Conservation (phyloP, 441 rosid genomes). For the Adansonia gregorii region DNA sequence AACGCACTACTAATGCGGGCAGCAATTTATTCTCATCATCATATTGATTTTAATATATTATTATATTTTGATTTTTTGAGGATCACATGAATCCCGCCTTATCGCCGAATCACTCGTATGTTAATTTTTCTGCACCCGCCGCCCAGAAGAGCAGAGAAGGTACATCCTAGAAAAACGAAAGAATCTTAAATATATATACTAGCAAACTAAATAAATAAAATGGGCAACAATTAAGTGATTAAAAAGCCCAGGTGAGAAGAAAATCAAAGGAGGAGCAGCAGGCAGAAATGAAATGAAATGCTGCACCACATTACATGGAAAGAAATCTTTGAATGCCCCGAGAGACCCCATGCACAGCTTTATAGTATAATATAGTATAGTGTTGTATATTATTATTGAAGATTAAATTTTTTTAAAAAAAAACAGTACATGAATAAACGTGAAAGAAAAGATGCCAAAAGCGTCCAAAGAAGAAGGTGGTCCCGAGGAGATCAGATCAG, state of each 20-base stretch:
- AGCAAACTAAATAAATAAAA: too few relatives aligned
- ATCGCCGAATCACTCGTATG: neutral
- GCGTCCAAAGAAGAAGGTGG: conserved; percentile 4
- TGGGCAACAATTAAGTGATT: neutral
- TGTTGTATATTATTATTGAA: neutral
- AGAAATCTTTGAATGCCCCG: neutral
- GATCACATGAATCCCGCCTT: neutral
- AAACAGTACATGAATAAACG: conserved; percentile 12
- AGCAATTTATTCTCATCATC: neutral
- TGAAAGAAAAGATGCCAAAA: neutral
- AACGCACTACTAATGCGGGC: neutral
- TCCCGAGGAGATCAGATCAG: neutral
- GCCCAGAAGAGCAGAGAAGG: neutral
- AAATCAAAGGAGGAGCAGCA: neutral
- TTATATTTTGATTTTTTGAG: neutral
- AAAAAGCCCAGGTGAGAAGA: neutral
- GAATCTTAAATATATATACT: too few relatives aligned
- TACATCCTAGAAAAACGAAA: neutral
- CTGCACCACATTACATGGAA: conserved; percentile 2
- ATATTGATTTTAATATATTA: neutral
- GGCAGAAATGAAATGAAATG: neutral
- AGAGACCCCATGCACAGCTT: conserved; percentile 9
- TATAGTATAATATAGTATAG: neutral
- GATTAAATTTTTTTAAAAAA: neutral
- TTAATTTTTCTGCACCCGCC: conserved; percentile 7